Evolutionary conservation across 164 flowering plant genomes (phyloP).

Genomic region (Magnolia changhungtana): DNA sequence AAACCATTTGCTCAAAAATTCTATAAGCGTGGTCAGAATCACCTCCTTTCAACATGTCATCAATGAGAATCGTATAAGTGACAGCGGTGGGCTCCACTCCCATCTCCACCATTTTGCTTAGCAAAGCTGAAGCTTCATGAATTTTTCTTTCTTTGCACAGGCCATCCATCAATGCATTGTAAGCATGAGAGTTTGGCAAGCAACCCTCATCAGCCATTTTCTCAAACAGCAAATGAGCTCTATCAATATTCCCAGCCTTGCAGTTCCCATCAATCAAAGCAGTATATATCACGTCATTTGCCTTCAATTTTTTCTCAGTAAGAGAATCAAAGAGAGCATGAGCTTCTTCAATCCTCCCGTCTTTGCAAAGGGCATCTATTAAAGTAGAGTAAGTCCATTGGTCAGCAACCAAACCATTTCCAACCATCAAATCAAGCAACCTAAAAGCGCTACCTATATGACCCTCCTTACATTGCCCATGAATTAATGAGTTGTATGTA

Average conservation of each 20-base stretch:
- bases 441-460: constrained; percentile 63
- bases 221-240: constrained; percentile 45
- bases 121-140: constrained; percentile 42
- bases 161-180: constrained; percentile 63
- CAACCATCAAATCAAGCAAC: constrained; percentile 57
- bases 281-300: constrained; percentile 64
- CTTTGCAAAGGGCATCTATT: constrained; percentile 54
- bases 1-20: constrained; percentile 46
- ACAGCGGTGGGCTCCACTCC: constrained; percentile 46
- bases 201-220: constrained; percentile 50
- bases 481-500: constrained; percentile 60
- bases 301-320: constrained; percentile 43
- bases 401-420: constrained; percentile 53
- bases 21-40: constrained; percentile 46
- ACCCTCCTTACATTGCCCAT: constrained; percentile 68
- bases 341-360: constrained; percentile 53
- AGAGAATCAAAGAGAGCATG: constrained; percentile 48
- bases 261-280: constrained; percentile 74
- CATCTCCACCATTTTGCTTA: constrained; percentile 47
- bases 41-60: constrained; percentile 50
- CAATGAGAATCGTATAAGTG: constrained; percentile 68
- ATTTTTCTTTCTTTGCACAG: constrained; percentile 49
- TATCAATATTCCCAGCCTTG: constrained; percentile 46
- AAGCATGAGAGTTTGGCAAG: constrained; percentile 53
- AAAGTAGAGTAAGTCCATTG: constrained; percentile 63